Conservation (phyloP, 768 basidiomycete species). For the Mycena epipterygia region DNA sequence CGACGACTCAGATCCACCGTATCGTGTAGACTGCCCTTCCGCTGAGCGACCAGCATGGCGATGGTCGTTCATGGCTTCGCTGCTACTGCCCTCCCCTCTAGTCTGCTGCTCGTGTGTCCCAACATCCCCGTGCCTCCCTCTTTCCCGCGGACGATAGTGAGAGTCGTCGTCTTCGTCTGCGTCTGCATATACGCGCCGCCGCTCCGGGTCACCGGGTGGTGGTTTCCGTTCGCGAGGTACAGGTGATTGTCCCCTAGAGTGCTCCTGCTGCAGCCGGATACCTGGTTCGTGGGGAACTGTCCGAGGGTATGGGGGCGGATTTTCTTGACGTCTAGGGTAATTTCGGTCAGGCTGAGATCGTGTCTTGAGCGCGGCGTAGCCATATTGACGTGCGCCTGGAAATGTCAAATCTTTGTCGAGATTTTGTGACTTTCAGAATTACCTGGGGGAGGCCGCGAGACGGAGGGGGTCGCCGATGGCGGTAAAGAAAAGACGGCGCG, state of each 20-base stretch:
- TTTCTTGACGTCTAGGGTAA: slow-evolving; percentile 20
- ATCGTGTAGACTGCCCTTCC: slow-evolving; percentile 3
- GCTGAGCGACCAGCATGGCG: slow-evolving; percentile 5
- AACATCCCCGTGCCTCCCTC: slow-evolving; percentile 17
- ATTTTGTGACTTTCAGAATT: neutral
- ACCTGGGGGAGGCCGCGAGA: slow-evolving; percentile 25
- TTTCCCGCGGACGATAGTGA: neutral
- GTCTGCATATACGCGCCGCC: slow-evolving; percentile 8
- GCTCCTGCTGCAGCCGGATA: slow-evolving; percentile 22
- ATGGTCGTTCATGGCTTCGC: neutral
- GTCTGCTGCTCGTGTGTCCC: slow-evolving; percentile 5
- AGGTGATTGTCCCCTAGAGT: slow-evolving; percentile 6
- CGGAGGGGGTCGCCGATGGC: neutral
- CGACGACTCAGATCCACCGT: neutral
- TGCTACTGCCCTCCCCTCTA: slow-evolving; percentile 21
- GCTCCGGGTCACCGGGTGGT: neutral
- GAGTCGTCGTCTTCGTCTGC: slow-evolving; percentile 1
- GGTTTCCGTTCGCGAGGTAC: slow-evolving; percentile 13
- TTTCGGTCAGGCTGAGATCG: slow-evolving; percentile 27
- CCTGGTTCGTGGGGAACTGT: slow-evolving; percentile 25
- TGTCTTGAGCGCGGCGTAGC: slow-evolving; percentile 34
- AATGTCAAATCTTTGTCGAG: neutral
- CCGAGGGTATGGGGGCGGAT: slow-evolving; percentile 24
- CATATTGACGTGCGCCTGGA: slow-evolving; percentile 30
- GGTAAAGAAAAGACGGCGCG: slow-evolving; percentile 30